Percentiles rank a stretch among this genome's conserved stretches.
These are phyloP conservation scores for Skeletonema grethae DNA, from an alignment of 108 stramenopile genomes.

Conservation along the genomic window DNA sequence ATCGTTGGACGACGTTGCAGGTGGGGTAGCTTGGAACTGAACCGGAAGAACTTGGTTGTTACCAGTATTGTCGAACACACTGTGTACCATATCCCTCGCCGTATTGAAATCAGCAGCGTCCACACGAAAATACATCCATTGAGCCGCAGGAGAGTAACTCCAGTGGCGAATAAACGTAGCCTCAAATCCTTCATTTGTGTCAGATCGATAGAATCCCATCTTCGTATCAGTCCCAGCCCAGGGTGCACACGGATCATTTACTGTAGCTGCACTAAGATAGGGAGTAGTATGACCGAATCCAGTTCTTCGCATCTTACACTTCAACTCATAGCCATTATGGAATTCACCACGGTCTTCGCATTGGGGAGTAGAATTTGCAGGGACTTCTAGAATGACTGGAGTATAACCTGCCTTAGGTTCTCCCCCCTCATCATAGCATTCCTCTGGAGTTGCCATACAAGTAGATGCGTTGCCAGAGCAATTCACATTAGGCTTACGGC, in stretches of 20 bases:
- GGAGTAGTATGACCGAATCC: neutral
- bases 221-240: neutral
- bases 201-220: neutral
- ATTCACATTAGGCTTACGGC: neutral
- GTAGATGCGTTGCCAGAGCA: neutral
- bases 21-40: neutral
- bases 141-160: neutral
- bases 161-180: neutral
- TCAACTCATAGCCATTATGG: neutral
- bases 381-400: neutral
- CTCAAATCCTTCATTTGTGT: neutral
- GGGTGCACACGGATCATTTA: neutral
- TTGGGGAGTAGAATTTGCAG: neutral
- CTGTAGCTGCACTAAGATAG: neutral
- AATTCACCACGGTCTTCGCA: neutral
- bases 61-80: slow-evolving; percentile 8
- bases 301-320: neutral
- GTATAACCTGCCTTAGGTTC: neutral
- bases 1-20: neutral
- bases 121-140: neutral
- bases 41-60: neutral
- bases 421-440: neutral
- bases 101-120: neutral
- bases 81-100: slow-evolving; percentile 10
- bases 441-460: neutral